Conservation (phyloP, 2,329 filamentous ascomycete genomes). For the Chaetomiaceae sp. region DNA sequence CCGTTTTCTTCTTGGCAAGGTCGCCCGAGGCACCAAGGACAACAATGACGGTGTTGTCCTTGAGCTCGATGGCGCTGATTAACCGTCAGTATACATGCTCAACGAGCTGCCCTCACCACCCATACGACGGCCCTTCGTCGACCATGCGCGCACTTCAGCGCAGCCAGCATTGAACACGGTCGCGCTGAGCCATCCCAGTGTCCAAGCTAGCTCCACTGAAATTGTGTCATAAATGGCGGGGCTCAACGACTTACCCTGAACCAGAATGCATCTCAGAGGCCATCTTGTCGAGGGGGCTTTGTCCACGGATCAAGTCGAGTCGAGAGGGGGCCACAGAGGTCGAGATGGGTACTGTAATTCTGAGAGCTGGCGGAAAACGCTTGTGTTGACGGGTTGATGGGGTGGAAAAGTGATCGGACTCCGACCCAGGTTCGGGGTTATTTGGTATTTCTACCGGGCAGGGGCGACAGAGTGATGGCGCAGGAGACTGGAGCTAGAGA, state of each 20-base stretch:
- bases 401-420: conserved; percentile 19
- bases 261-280: conserved; percentile 28
- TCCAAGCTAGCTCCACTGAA: conserved; percentile 18
- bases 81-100: conserved; percentile 35
- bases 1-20: conserved; percentile 99
- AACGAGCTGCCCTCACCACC: conserved; percentile 2
- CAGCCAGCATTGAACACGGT: background rate
- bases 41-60: conserved; percentile 95
- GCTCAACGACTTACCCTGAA: conserved; percentile 29
- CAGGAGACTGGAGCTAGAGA: conserved; percentile 24
- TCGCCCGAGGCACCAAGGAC: conserved; percentile 96
- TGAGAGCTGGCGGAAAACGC: background rate
- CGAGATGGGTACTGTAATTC: conserved; percentile 8
- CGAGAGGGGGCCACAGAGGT: conserved; percentile 1
- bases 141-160: background rate
- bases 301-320: conserved; percentile 2
- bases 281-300: conserved; percentile 25
- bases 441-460: conserved; percentile 26
- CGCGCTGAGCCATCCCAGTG: conserved; percentile 17
- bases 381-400: conserved; percentile 10
- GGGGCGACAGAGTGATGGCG: conserved; percentile 24
- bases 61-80: conserved; percentile 81
- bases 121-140: background rate
- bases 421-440: conserved; percentile 26
- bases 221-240: conserved; percentile 19